phyloP scores from a whole-genome alignment of 2,329 filamentous ascomycete genomes.

The Penicillium frequentans region DNA sequence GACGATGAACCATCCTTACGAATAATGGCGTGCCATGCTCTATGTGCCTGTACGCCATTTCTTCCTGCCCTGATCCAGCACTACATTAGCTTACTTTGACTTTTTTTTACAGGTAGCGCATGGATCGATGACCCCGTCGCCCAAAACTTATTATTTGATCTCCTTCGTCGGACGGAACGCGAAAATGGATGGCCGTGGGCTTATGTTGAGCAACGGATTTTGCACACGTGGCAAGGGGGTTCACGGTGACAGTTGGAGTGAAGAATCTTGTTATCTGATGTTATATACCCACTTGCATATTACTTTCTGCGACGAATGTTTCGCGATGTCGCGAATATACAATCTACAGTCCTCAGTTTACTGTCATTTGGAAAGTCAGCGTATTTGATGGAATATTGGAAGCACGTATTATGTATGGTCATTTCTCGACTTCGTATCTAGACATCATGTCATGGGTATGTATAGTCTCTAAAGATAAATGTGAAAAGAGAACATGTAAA shows the following conservation, averaged over 20 bases:
- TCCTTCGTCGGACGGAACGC: conserved; percentile 18
- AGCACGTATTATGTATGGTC: too few relatives aligned
- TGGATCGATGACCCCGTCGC: conserved; percentile 32
- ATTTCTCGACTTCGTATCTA: too few relatives aligned
- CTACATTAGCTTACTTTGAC: neutral
- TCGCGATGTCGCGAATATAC: neutral
- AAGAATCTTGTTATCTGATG: neutral
- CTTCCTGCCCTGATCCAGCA: neutral
- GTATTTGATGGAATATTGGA: too few relatives aligned
- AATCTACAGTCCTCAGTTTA: neutral
- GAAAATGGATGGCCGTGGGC: conserved; percentile 25
- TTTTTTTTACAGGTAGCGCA: conserved; percentile 19
- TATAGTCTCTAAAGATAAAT: neutral
- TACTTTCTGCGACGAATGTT: neutral
- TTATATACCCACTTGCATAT: neutral
- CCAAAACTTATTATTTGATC: conserved; percentile 18
- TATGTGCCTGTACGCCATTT: conserved; percentile 31
- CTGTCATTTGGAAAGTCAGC: too few relatives aligned
- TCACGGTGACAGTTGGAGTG: conserved; percentile 10
- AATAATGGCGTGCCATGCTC: conserved; percentile 35
- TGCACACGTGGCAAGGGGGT: conserved; percentile 25
- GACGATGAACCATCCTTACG: conserved; percentile 35
- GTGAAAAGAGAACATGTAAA: neutral
- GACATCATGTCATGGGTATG: too few relatives aligned
- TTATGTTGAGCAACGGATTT: conserved; percentile 21